These are phyloP conservation scores for Peronospora farinosa DNA, from an alignment of 352 stramenopile species.

Conservation along the genomic window DNA sequence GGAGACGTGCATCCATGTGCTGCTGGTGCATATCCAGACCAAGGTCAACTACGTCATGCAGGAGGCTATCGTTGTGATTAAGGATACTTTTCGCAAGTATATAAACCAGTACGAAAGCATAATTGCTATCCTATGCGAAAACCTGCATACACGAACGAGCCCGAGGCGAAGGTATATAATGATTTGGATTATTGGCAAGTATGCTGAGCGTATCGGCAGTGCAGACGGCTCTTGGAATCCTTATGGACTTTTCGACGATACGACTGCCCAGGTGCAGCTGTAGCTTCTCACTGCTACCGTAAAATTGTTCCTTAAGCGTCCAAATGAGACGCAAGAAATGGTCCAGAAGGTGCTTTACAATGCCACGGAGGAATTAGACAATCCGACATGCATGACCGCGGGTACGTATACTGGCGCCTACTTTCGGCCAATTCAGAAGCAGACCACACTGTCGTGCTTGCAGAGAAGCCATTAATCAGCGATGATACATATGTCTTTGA, in stretches of 20 bases:
- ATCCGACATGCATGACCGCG: slow-evolving; percentile 96
- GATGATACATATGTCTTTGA: slow-evolving; percentile 97
- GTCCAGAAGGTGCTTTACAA: slow-evolving; percentile 97
- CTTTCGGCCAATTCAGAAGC: slow-evolving; percentile 97
- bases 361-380: slow-evolving; percentile 97
- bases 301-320: slow-evolving; percentile 98
- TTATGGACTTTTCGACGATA: slow-evolving; percentile 99
- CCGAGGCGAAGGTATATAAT: slow-evolving; percentile 98
- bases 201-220: slow-evolving; percentile 99
- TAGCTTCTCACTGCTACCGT: slow-evolving; percentile 98
- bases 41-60: slow-evolving; percentile 99
- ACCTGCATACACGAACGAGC: slow-evolving; percentile 98
- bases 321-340: slow-evolving; percentile 92
- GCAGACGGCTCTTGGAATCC: slow-evolving; percentile 96
- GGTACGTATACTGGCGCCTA: slow-evolving; percentile 99
- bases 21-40: slow-evolving; percentile 98
- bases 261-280: slow-evolving; percentile 94
- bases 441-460: slow-evolving; percentile 95
- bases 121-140: slow-evolving; percentile 98
- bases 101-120: slow-evolving; percentile 99
- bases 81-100: slow-evolving; percentile 99
- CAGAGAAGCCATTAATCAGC: slow-evolving; percentile 98
- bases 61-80: slow-evolving; percentile 99
- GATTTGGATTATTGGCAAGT: slow-evolving; percentile 99
- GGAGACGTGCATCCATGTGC: slow-evolving; percentile 97